Base-by-base conservation (phyloP, 1,284 basidiomycete species). In the Phellopilus nigrolimitatus region DNA sequence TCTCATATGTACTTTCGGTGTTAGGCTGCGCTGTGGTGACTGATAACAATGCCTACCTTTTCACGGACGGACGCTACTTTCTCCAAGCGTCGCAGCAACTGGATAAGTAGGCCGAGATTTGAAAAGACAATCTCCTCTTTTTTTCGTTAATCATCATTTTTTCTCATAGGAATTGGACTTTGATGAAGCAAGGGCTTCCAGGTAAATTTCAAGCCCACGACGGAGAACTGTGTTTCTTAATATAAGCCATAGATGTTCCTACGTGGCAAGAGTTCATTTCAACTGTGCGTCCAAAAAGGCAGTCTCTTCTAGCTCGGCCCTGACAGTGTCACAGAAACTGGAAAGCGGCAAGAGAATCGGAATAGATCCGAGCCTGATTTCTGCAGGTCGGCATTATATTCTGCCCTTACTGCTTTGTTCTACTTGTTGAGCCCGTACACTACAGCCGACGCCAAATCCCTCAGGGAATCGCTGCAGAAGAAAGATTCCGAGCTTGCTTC, bases 11-110 rank as follows among this genome's bases (percentile, higher is more conserved):
- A 28, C 24, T 41, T 22, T 19, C 6, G 19, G 27, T 24, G 15
- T 6, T 57, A 89, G 88, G 90, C 56, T 88, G 79, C 60, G 95
- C 91, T 12, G 69, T 95, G 42, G 74, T 97, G 17, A 93, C 91
- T 0, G 66, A 72, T 44, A 73, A 82, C 24, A 73, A 81, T 24
- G 92, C 91, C 0, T 83, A 75, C 55, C 72, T 94, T 42, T 95
- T 94, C 66, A 97, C 94, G 1, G 95, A 97, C 70, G 95, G 95
- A 1, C 74, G 95, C 39, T 99, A 98, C 68, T 97, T 89, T 64
- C 71, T 97, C 10, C 95, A 98, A 68, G 95, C 95, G 0, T 82
- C 78, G 54, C 82, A 95, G 61, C 88, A 99, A 70, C 73, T 99
- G 43, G 91, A 95, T 62, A 62, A 76, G 79, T 90, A 64, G 67